Percentiles rank a stretch among this genome's conserved stretches.
phyloP scores from a whole-genome alignment of 1,284 basidiomycete species.

The Trichosporon sp. region DNA sequence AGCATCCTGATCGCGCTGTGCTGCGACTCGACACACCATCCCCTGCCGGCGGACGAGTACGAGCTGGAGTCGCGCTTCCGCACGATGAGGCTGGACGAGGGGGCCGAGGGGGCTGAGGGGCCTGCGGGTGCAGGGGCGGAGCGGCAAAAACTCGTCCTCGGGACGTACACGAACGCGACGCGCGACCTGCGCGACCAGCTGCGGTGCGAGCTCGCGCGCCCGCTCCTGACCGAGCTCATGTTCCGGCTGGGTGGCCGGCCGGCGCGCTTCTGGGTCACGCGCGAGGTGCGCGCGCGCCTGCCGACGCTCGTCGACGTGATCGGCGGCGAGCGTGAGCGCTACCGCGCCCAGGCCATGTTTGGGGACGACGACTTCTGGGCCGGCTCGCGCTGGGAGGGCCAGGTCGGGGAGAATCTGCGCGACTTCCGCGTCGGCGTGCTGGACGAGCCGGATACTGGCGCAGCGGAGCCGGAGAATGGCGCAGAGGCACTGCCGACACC shows the following conservation, averaged over 20 bases:
- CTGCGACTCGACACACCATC: constrained; percentile 72
- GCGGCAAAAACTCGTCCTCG: constrained; percentile 15
- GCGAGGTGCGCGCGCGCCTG: constrained; percentile 35
- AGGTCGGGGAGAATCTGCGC: constrained; percentile 23
- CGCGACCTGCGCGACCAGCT: constrained; percentile 44
- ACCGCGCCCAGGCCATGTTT: constrained; percentile 31
- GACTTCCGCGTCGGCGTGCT: constrained; percentile 29
- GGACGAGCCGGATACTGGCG: constrained; percentile 9
- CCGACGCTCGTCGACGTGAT: constrained; percentile 41
- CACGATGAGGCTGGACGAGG: constrained; percentile 4
- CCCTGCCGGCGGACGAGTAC: constrained; percentile 57
- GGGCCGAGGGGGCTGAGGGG: neutral
- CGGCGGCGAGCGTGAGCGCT: constrained; percentile 32
- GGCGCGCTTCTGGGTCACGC: constrained; percentile 41
- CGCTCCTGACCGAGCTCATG: constrained; percentile 37
- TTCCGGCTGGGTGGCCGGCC: constrained; percentile 19
- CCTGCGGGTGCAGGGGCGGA: neutral
- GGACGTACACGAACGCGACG: constrained; percentile 29
- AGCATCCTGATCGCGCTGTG: constrained; percentile 76
- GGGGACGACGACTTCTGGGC: constrained; percentile 31
- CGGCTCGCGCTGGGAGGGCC: constrained; percentile 35
- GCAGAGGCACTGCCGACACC: neutral
- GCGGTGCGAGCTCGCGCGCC: constrained; percentile 35
- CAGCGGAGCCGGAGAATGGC: neutral
- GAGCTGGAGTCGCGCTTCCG: constrained; percentile 60